Base-by-base conservation (phyloP, 352 stramenopile genomes). In the Aphanomyces euteiches region DNA sequence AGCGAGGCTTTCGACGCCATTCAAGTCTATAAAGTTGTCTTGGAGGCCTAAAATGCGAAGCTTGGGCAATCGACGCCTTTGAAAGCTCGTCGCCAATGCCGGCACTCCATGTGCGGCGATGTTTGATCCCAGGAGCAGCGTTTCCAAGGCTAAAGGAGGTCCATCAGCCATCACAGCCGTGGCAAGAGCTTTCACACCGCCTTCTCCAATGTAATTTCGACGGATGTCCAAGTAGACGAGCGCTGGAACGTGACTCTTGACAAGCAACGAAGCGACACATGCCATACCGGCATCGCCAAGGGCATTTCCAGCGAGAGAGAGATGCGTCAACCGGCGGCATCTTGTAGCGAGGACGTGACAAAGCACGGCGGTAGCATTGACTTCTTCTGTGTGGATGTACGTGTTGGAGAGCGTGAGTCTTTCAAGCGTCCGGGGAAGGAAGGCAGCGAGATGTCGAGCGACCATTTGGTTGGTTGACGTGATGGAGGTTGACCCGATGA, bases 281-380 rank as follows among this genome's bases (percentile, higher is more conserved):
- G 74, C 72, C 17, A 73, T 70, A 12, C 74, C 74, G 19, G 74
- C 72, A 64, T 79, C 74, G 15, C 74, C 72, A 7, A 79, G 58
- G 0, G 67, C 72, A 15, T 79, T 79, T 15, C 72, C 74, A n/a
- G 72, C 64, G 2, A 79, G 57, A 50, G 54, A 67, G 10, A 79
- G 43, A 7, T 59, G 66, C 57, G 69, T 70, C 4, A 79, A 36
- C 13, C 61, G 36, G 13, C 54, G 50, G n/a, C 72, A 77, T 6
- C 38, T 47, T 7, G 50, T 59, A 37, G 58, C n/a, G 13, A 79
- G 65, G 15, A 72, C 67, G 10, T 56, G 40, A 1, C 67, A 72
- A 17, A 79, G 70, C 15, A 50, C 50, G 21, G 66, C 69, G 12
- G 74, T 69, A 6, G 40, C 74, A 43, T 79, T 77, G 28, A 63